A percentile compares a stretch with the other conserved stretches of the same genome.
These are phyloP conservation scores for Pythium phragmitis DNA, from an alignment of 352 stramenopile species.

Conservation along the genomic window DNA sequence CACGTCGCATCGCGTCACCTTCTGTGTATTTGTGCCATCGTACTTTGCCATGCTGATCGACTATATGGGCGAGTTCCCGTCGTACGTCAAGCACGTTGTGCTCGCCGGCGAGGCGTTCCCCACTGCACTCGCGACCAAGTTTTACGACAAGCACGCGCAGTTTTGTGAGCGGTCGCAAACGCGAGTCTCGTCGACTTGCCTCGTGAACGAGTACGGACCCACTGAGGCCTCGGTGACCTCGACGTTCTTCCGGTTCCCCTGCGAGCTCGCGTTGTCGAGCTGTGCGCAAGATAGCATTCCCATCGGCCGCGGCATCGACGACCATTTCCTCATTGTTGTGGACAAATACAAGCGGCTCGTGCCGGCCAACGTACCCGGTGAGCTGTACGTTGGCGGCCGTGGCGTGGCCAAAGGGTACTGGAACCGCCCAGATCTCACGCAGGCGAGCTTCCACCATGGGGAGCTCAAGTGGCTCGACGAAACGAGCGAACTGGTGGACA, in stretches of 20 bases:
- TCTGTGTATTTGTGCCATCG: conserved; percentile 58
- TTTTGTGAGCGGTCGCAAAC: neutral
- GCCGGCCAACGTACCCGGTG: conserved; percentile 47
- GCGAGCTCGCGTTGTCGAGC: conserved; percentile 23
- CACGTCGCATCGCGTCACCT: conserved; percentile 34
- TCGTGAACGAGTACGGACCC: conserved; percentile 57
- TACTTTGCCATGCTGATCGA: conserved; percentile 58
- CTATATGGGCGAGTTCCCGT: conserved; percentile 37
- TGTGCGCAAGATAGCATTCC: conserved; percentile 36
- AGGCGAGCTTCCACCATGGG: conserved; percentile 27
- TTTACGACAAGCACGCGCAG: conserved; percentile 35
- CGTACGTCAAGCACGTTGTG: conserved; percentile 38
- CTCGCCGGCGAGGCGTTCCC: conserved; percentile 47
- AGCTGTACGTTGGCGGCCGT: conserved; percentile 67
- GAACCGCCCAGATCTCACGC: conserved; percentile 42
- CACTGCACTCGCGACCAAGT: conserved; percentile 43
- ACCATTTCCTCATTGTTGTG: conserved; percentile 47
- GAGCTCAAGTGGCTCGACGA: conserved; percentile 14
- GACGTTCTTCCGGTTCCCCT: conserved; percentile 37
- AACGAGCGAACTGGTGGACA: neutral
- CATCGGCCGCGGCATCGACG: conserved; percentile 55
- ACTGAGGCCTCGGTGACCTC: conserved; percentile 55
- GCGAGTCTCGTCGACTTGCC: conserved; percentile 23
- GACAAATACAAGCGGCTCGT: conserved; percentile 45
- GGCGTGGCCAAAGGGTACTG: conserved; percentile 74